Percentiles rank a stretch among this genome's conserved stretches.
phyloP scores from a whole-genome alignment of 176 grass and related monocot species.

The Aegilops tauschii region DNA sequence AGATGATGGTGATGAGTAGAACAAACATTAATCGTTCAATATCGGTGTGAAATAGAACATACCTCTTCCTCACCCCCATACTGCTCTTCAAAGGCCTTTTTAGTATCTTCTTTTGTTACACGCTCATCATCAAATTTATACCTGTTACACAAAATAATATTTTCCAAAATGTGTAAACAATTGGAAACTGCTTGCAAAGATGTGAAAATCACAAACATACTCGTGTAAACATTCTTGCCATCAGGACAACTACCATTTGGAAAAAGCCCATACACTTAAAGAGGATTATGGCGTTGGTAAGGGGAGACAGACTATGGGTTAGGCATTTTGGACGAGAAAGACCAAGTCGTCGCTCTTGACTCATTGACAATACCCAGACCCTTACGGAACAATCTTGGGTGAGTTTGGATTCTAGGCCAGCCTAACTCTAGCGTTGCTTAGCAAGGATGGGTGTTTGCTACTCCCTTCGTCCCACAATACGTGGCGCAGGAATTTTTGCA shows the following conservation, averaged over 20 bases:
- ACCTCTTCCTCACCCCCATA: constrained; percentile 98
- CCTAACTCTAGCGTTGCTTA: background rate
- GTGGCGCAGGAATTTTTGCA: background rate
- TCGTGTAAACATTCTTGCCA: background rate
- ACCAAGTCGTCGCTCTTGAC: background rate
- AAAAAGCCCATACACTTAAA: background rate
- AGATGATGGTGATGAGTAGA: constrained; percentile 10
- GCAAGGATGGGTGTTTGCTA: background rate
- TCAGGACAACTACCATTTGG: background rate
- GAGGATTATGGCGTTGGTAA: constrained; percentile 3
- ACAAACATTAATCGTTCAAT: constrained; percentile 14
- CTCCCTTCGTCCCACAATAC: background rate
- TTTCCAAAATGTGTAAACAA: background rate
- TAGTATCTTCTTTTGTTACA: constrained; percentile 94
- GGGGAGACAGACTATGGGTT: background rate
- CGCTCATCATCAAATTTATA: constrained; percentile 97
- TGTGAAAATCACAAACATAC: background rate
- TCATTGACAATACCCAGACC: background rate
- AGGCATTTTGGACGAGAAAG: background rate
- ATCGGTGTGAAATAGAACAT: background rate
- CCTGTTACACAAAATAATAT: constrained; percentile 44
- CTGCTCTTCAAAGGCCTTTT: constrained; percentile 92
- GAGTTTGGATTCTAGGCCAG: background rate
- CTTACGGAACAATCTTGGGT: background rate
- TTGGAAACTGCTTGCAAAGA: background rate